phyloP scores from a whole-genome alignment of 345 rosid species.

The Eucalyptus leucophloia region DNA sequence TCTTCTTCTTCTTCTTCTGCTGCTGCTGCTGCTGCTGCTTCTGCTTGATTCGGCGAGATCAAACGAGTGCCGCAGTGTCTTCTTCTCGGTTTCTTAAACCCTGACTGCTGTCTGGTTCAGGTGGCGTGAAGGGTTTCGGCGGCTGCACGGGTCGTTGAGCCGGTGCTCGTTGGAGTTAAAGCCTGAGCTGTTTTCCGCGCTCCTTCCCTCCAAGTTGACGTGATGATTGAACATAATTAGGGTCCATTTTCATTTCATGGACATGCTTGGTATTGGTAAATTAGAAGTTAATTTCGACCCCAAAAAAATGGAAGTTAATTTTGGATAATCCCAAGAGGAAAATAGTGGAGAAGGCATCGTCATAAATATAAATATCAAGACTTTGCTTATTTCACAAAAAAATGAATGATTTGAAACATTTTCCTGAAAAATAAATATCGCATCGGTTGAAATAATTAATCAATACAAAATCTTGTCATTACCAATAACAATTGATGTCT shows the following conservation, averaged over 20 bases:
- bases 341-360: neutral
- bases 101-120: neutral
- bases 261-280: neutral
- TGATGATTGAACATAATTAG: neutral
- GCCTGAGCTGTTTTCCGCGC: neutral
- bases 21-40: too few relatives aligned
- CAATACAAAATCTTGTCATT: too few relatives aligned
- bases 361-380: rapidly evolving
- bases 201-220: neutral
- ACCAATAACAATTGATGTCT: rapidly evolving
- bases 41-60: neutral
- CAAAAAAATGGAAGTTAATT: neutral
- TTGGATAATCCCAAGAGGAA: neutral
- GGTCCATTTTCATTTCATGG: neutral
- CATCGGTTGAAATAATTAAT: rapidly evolving
- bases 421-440: rapidly evolving
- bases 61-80: neutral
- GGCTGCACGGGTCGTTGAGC: neutral
- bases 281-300: neutral
- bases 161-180: neutral
- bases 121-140: neutral
- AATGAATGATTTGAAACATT: too few relatives aligned
- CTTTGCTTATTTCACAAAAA: rapidly evolving
- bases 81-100: neutral
- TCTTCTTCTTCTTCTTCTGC: neutral